A percentile compares a stretch with the other conserved stretches of the same genome.
Evolutionary conservation across 169 alveolate species (phyloP).

Genomic region (Amoebophrya sp.): DNA sequence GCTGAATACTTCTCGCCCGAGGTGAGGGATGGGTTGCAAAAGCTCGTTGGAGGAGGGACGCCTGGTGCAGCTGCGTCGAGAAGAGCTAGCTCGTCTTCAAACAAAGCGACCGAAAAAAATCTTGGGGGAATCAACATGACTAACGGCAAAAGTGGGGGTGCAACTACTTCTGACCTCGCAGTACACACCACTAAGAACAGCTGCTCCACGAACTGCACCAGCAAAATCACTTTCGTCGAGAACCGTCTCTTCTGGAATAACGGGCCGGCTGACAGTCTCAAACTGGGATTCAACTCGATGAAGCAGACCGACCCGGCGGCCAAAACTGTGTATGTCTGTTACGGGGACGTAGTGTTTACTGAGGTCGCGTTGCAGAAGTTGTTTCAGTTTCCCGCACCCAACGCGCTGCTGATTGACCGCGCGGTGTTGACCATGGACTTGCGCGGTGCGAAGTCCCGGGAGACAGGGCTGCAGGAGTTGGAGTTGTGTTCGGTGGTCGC

Average conservation of each 20-base stretch:
- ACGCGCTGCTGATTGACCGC: not conserved
- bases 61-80: too few relatives aligned
- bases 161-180: too few relatives aligned
- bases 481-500: not conserved
- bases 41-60: too few relatives aligned
- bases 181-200: too few relatives aligned
- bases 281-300: not conserved
- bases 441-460: not conserved
- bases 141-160: too few relatives aligned
- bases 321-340: not conserved
- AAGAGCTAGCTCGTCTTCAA: too few relatives aligned
- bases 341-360: not conserved
- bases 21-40: too few relatives aligned
- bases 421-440: too few relatives aligned
- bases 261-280: not conserved
- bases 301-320: not conserved
- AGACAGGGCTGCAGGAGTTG: not conserved
- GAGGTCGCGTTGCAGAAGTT: not conserved
- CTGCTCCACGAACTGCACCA: too few relatives aligned
- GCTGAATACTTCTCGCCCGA: not conserved
- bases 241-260: not conserved
- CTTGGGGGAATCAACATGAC: too few relatives aligned
- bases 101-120: too few relatives aligned
- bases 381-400: not conserved
- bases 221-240: not conserved